Percentiles rank a stretch among this genome's conserved stretches.
phyloP scores from a whole-genome alignment of 768 basidiomycete species.

The Kwoniella newhampshirensis region DNA sequence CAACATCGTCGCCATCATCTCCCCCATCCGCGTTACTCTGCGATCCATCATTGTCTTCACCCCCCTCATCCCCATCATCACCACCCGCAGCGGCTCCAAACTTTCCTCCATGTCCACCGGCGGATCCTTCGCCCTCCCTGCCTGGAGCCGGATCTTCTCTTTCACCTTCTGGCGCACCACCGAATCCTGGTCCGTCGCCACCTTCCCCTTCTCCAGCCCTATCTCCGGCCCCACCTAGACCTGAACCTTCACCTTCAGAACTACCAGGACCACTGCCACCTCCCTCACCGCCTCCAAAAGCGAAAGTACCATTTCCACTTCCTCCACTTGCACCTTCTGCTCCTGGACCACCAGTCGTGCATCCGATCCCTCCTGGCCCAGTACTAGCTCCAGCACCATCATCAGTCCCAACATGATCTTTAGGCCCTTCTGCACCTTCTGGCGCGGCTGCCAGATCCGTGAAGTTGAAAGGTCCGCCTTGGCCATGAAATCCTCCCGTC shows the following conservation, averaged over 20 bases:
- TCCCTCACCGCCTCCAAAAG: slow-evolving; percentile 3
- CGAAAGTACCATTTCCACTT: background rate
- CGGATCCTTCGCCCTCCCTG: background rate
- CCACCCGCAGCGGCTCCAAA: background rate
- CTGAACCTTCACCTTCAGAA: too few relatives aligned
- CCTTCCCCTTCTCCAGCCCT: background rate
- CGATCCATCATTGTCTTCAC: background rate
- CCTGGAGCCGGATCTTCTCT: background rate
- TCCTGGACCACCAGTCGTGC: background rate
- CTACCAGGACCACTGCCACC: background rate
- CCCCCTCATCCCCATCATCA: background rate
- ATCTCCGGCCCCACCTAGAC: background rate
- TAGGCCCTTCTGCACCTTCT: too few relatives aligned
- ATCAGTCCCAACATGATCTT: too few relatives aligned
- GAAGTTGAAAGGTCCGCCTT: too few relatives aligned
- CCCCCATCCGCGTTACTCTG: background rate
- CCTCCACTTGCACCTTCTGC: background rate
- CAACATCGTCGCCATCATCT: slow-evolving; percentile 12
- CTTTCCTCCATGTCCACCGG: too few relatives aligned
- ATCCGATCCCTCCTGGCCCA: background rate
- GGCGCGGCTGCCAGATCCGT: too few relatives aligned
- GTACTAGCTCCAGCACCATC: background rate
- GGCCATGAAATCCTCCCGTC: too few relatives aligned
- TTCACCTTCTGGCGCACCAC: slow-evolving; percentile 1
- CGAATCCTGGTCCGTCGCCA: background rate